Conservation (phyloP, 202 grass and related monocot genomes). For the Dendrocalamus latiflorus region DNA sequence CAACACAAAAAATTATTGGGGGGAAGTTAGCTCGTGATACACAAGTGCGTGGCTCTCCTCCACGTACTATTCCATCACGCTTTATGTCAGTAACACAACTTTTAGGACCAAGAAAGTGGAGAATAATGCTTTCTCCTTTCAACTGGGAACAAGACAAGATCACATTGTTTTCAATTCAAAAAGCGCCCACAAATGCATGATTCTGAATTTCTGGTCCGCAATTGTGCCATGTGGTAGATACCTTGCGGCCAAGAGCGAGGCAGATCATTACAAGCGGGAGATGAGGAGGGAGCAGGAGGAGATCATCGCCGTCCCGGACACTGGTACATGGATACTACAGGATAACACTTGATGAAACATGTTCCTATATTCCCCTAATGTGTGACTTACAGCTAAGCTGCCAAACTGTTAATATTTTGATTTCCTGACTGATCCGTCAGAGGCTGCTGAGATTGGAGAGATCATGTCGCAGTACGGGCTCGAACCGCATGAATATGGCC, state of each 20-base stretch:
- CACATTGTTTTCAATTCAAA: slow-evolving; percentile 8
- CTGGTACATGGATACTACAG: slow-evolving; percentile 36
- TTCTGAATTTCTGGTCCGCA: background rate
- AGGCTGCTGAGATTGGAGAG: slow-evolving; percentile 84
- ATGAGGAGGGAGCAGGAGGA: slow-evolving; percentile 77
- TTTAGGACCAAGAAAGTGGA: slow-evolving; percentile 20
- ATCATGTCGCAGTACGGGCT: slow-evolving; percentile 77
- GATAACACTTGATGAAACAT: background rate
- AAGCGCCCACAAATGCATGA: slow-evolving; percentile 15
- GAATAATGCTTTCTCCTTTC: slow-evolving; percentile 20
- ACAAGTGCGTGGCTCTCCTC: slow-evolving; percentile 22
- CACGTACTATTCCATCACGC: slow-evolving; percentile 16
- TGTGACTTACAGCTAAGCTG: background rate
- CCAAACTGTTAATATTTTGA: background rate
- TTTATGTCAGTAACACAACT: slow-evolving; percentile 24
- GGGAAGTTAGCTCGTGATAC: slow-evolving; percentile 6
- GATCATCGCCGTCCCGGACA: slow-evolving; percentile 74
- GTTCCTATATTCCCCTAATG: background rate
- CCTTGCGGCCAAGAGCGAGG: slow-evolving; percentile 79
- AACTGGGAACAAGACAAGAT: slow-evolving; percentile 28
- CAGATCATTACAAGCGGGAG: slow-evolving; percentile 72
- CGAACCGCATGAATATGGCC: slow-evolving; percentile 56
- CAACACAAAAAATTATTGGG: background rate
- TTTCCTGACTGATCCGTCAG: slow-evolving; percentile 35
- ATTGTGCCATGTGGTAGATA: slow-evolving; percentile 58